These are phyloP conservation scores for Kwoniella dendrophila DNA, from an alignment of 768 basidiomycete species.

Conservation along the genomic window DNA sequence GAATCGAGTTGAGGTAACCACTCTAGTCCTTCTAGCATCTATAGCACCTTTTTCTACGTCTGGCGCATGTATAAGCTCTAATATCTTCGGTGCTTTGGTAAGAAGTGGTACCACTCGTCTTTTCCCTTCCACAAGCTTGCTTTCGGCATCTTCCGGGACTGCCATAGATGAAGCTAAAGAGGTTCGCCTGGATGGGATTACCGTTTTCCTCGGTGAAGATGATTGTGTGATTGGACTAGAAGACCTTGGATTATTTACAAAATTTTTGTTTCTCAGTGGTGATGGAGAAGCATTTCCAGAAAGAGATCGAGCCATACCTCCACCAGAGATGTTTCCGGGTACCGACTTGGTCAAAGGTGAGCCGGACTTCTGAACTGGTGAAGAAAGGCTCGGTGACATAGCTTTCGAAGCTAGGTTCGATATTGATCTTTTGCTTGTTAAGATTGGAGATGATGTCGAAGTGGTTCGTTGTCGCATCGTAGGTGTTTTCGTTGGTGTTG, in stretches of 20 bases:
- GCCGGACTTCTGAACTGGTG: background rate
- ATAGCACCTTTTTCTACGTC: constrained; percentile 88
- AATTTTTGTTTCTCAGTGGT: background rate
- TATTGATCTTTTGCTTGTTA: background rate
- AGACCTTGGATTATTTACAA: background rate
- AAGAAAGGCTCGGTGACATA: background rate
- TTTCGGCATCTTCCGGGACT: background rate
- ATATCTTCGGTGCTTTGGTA: constrained; percentile 79
- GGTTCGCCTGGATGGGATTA: background rate
- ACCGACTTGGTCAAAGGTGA: background rate
- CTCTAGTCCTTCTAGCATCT: constrained; percentile 77
- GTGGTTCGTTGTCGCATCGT: constrained; percentile 5
- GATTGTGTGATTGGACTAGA: constrained; percentile 11
- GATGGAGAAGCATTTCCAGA: constrained; percentile 1
- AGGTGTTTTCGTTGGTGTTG: constrained; percentile 3
- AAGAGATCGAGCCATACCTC: background rate
- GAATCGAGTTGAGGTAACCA: constrained; percentile 84
- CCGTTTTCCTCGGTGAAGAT: background rate
- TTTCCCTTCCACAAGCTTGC: background rate
- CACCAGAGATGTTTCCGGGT: background rate
- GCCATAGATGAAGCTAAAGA: background rate
- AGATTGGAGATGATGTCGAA: background rate
- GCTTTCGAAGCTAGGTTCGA: background rate
- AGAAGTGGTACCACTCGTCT: constrained; percentile 49
- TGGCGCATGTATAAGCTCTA: constrained; percentile 81